Evolutionary conservation across 2,329 filamentous ascomycete genomes (phyloP).

Genomic region (Uncinocarpus reesii): DNA sequence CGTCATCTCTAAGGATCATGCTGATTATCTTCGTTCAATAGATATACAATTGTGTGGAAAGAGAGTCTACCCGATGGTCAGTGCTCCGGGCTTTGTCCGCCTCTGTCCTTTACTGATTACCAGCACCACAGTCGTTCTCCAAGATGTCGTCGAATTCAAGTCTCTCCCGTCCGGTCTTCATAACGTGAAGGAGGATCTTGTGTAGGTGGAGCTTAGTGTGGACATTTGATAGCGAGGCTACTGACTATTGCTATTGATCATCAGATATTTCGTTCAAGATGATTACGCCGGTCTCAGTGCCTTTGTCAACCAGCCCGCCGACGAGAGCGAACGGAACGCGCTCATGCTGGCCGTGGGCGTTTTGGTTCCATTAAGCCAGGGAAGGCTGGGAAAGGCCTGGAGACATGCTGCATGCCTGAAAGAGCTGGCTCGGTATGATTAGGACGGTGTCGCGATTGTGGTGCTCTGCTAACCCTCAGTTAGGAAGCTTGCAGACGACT

Average conservation of each 20-base stretch:
- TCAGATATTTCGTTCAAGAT: constrained; percentile 81
- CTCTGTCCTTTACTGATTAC: neutral
- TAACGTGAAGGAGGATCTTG: constrained; percentile 72
- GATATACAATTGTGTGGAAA: constrained; percentile 81
- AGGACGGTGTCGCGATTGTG: neutral
- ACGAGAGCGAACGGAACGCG: constrained; percentile 71
- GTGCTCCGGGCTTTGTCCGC: constrained; percentile 16
- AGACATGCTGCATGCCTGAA: constrained; percentile 69
- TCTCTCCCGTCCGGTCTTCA: constrained; percentile 88
- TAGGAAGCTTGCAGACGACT: constrained; percentile 52
- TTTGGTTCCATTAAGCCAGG: constrained; percentile 74
- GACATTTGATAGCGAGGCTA: neutral
- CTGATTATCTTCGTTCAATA: constrained; percentile 24
- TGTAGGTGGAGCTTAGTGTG: constrained; percentile 32
- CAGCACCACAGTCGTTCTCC: constrained; percentile 46
- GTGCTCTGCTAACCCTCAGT: neutral
- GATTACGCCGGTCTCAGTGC: constrained; percentile 80
- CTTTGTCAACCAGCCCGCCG: constrained; percentile 74
- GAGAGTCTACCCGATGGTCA: constrained; percentile 57
- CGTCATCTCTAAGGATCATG: neutral
- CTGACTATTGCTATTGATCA: neutral
- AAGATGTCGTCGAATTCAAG: constrained; percentile 90
- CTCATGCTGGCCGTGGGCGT: constrained; percentile 87
- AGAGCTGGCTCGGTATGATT: constrained; percentile 56
- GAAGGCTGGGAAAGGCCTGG: constrained; percentile 80